phyloP scores from a whole-genome alignment of 139 green algal genomes.

The Volvox africanus region DNA sequence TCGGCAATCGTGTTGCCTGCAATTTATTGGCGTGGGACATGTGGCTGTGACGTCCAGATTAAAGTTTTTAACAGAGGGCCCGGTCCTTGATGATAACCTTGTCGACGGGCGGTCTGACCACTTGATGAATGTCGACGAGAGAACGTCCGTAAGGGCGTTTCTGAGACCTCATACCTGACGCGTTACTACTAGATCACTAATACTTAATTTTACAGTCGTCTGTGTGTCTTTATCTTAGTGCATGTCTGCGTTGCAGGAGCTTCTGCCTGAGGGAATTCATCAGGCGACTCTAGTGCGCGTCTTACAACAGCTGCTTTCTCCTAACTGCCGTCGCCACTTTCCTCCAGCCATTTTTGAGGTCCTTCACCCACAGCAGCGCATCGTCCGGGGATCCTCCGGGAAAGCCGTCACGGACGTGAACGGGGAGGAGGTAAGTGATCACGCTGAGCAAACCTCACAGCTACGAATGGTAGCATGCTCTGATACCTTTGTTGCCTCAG shows the following conservation, averaged over 20 bases:
- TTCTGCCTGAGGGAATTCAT: conserved; percentile 66
- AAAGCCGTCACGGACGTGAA: conserved; percentile 57
- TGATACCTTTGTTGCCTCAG: too few relatives aligned
- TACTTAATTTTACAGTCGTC: too few relatives aligned
- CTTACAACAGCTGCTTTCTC: conserved; percentile 83
- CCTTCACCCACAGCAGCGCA: conserved; percentile 65
- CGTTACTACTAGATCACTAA: too few relatives aligned
- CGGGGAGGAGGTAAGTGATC: conserved; percentile 60
- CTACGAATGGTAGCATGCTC: too few relatives aligned
- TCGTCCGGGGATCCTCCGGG: conserved; percentile 45
- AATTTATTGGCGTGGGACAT: not conserved
- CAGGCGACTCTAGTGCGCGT: conserved; percentile 69
- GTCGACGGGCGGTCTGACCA: conserved; percentile 86
- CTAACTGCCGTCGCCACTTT: conserved; percentile 75
- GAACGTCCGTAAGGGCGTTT: conserved; percentile 58
- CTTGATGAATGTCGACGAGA: conserved; percentile 81
- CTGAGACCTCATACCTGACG: conserved; percentile 32
- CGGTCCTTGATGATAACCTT: conserved; percentile 72
- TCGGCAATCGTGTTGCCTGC: not conserved
- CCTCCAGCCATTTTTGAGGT: conserved; percentile 68
- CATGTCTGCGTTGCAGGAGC: conserved; percentile 59
- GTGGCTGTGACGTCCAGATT: not conserved
- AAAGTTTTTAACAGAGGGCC: not conserved
- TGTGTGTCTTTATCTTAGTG: too few relatives aligned
- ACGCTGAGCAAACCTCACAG: too few relatives aligned